phyloP scores from a whole-genome alignment of 2,329 filamentous ascomycete genomes.

The Neonectria neomacrospora region DNA sequence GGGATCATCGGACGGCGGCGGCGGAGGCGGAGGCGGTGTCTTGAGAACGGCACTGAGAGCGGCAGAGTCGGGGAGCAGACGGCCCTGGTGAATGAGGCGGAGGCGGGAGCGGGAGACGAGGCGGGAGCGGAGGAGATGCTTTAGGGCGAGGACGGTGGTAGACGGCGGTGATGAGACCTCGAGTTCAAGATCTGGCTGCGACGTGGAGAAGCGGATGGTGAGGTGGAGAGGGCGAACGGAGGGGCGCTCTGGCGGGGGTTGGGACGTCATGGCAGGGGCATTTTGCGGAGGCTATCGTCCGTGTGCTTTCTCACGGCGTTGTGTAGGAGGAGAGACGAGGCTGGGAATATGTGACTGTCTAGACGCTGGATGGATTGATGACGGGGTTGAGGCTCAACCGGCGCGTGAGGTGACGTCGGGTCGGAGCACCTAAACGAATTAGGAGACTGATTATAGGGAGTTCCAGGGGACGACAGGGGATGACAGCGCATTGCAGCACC shows the following conservation, averaged over 20 bases:
- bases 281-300: conserved; percentile 24
- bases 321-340: not conserved
- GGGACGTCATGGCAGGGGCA: conserved; percentile 45
- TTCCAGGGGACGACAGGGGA: conserved; percentile 30
- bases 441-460: conserved; percentile 3
- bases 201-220: conserved; percentile 89
- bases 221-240: conserved; percentile 69
- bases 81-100: conserved; percentile 90
- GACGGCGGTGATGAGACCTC: conserved; percentile 74
- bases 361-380: not conserved
- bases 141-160: conserved; percentile 82
- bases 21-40: conserved; percentile 68
- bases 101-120: conserved; percentile 78
- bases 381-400: conserved; percentile 17
- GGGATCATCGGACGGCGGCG: conserved; percentile 51
- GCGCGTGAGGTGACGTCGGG: conserved; percentile 29
- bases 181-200: conserved; percentile 84
- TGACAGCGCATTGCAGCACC: conserved; percentile 8
- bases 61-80: conserved; percentile 80
- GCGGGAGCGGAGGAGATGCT: conserved; percentile 80
- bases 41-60: conserved; percentile 76
- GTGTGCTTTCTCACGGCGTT: not conserved
- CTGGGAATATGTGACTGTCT: not conserved
- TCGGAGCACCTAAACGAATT: conserved; percentile 7
- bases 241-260: conserved; percentile 33